A percentile compares a stretch with the other conserved stretches of the same genome.
phyloP scores from a whole-genome alignment of 2,329 filamentous ascomycete species.

The Aspergillus thermomutatus region DNA sequence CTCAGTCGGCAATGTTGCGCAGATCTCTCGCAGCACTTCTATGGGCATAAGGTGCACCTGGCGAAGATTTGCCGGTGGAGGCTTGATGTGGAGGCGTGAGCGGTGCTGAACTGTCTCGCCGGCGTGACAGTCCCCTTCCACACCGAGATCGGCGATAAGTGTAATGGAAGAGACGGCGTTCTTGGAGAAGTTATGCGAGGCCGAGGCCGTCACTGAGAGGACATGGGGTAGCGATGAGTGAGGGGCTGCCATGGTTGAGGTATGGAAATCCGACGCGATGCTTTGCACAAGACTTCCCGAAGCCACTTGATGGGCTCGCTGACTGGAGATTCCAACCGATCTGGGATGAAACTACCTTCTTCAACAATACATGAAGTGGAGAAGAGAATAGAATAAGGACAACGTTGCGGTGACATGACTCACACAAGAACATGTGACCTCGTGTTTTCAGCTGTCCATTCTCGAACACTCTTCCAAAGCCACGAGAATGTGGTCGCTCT shows the following conservation, averaged over 20 bases:
- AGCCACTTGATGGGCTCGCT: too few relatives aligned
- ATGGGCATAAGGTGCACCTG: constrained; percentile 11
- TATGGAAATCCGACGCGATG: not conserved
- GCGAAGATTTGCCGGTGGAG: constrained; percentile 8
- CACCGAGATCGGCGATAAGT: constrained; percentile 5
- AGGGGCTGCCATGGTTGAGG: not conserved
- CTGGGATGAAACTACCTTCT: too few relatives aligned
- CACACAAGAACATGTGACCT: not conserved
- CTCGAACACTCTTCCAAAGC: too few relatives aligned
- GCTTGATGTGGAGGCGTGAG: constrained; percentile 2
- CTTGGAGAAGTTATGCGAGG: constrained; percentile 9
- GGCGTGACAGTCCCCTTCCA: constrained; percentile 11
- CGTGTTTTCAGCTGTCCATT: too few relatives aligned
- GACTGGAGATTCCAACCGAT: too few relatives aligned
- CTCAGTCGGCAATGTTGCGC: not conserved
- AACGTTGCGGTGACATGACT: not conserved
- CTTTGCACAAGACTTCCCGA: too few relatives aligned
- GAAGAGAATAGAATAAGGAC: not conserved
- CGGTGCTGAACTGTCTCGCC: constrained; percentile 11
- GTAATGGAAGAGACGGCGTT: constrained; percentile 1
- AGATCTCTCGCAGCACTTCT: not conserved
- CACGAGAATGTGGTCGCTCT: too few relatives aligned
- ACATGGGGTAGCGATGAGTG: not conserved
- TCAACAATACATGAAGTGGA: too few relatives aligned
- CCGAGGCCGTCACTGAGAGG: constrained; percentile 4